Conservation (phyloP, 176 grass and related monocot genomes). For the Lolium multiflorum region DNA sequence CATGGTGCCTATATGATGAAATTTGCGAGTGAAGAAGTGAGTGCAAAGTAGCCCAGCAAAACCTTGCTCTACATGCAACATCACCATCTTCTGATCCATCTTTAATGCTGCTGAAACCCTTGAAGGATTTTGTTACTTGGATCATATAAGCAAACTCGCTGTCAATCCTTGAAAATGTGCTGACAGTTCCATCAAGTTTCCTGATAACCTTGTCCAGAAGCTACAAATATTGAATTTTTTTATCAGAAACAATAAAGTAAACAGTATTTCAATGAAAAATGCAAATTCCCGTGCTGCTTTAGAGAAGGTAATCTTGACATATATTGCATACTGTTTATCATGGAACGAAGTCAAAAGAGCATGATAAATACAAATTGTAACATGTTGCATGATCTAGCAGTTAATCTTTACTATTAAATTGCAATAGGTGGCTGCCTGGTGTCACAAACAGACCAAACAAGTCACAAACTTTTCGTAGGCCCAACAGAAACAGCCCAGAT, state of each 20-base stretch:
- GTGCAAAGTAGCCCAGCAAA: slow-evolving; percentile 88
- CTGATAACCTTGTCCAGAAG: slow-evolving; percentile 82
- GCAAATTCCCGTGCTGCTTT: not conserved
- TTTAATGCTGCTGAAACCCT: slow-evolving; percentile 76
- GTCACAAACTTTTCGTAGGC: too few species aligned
- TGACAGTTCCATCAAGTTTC: slow-evolving; percentile 82
- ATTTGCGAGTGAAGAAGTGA: slow-evolving; percentile 90
- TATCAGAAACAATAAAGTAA: slow-evolving; percentile 39
- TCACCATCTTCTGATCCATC: slow-evolving; percentile 72
- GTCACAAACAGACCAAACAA: too few species aligned
- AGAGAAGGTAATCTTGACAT: slow-evolving; percentile 23
- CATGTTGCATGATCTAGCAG: not conserved
- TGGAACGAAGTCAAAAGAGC: slow-evolving; percentile 9
- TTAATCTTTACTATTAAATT: too few species aligned
- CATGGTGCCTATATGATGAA: slow-evolving; percentile 91
- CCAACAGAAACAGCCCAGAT: too few species aligned
- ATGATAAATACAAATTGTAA: not conserved
- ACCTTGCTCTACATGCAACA: slow-evolving; percentile 61
- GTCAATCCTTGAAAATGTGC: slow-evolving; percentile 84
- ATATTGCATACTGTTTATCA: slow-evolving; percentile 11
- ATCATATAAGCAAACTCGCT: slow-evolving; percentile 90
- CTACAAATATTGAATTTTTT: slow-evolving; percentile 55
- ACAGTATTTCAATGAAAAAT: slow-evolving; percentile 20
- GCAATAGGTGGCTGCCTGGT: too few species aligned
- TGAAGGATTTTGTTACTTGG: slow-evolving; percentile 80